Evolutionary conservation across 2,329 filamentous ascomycete species (phyloP), one percentile per base, ranked within the genome.

Genomic region (Madurella mycetomatis): DNA sequence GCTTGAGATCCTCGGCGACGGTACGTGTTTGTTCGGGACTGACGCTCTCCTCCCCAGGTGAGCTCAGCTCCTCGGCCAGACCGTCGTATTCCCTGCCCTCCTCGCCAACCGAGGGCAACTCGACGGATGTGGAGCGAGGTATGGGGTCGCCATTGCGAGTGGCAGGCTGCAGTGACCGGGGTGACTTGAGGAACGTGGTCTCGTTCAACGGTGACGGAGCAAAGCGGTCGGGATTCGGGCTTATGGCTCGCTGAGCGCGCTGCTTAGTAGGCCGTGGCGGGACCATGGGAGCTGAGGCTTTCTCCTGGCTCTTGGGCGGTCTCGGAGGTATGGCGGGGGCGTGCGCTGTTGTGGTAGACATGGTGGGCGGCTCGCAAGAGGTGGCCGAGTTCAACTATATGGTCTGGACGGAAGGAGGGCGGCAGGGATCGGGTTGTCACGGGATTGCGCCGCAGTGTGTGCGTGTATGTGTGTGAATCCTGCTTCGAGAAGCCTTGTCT

Each of bases 21-120:
- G 86, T 90, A 65, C 88, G 84, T 17, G 86, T 92, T 69, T 94
- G 86, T 64, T 87, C 80, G 9, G 87, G 84, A 5, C 81, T 79
- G 34, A 71, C 69, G 56, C 60, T 68, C 61, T 58, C 54, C 58
- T 69, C 67, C 66, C 80, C 73, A 62, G 75, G 66, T 39, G 70
- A 67, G 62, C 67, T 73, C 41, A 72, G 60, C 58, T 80, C 78
- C n/a, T 77, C 74, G 34, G 76, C 65, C 34, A 79, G 69, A 18
- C 69, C 86, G 49, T 83, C 89, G 72, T 96, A 96, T 73, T 96
- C 92, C 62, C 79, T 84, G 59, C 92, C 92, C 73, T 96, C 92
- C 68, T 96, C 86, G 54, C 92, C 92, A 52, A 96, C 80, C 1
- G 88, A 88, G 15, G 92, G 92, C 67, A 96, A 81, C 34, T 83